Evolutionary conservation across 148 eudicot species (phyloP), one percentile per base, ranked within the genome.

Genomic region (Rhododendron molle): DNA sequence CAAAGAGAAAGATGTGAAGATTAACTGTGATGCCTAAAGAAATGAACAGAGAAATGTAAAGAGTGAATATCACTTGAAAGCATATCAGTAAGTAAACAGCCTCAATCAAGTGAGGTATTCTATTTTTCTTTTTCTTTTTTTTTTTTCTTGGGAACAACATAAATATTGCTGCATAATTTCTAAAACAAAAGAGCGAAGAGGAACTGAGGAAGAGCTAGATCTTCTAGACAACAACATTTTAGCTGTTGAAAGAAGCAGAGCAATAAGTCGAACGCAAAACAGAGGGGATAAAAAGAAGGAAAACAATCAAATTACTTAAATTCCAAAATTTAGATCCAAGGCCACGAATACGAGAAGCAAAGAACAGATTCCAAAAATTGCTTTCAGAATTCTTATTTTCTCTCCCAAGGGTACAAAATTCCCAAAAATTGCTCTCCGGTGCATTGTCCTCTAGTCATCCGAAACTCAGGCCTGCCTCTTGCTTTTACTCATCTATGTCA

Each of bases 401-500:
- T 0, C 46, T 15, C 56, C 83, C 38, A 4, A 30, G 38, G 0
- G 38, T 71, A 30, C 76, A 15, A 79, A 65, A 65, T 50, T 30
- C 43, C 36, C 36, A 15, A 34, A 38, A 44, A 47, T 71, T 20
- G 50, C 72, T n/a, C 58, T 28, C 34, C 38, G 21, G 7, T 20
- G 5, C 84, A 60, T 58, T 60, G 73, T 58, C 32, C 50, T 23
- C 1, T 10, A 10, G 28, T 28, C 47, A 20, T 13, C 5, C 1
- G 2, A 49, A 34, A 14, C 76, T 44, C 43, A 13, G 32, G 16
- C 40, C 46, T 86, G 26, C 81, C 73, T 9, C 50, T 49, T 6
- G 14, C 16, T 81, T 82, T 78, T 49, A 78, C 81, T 78, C 76
- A 40, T 86, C 87, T 32, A 60, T 28, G 52, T 0, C n/a, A 40